phyloP scores from a whole-genome alignment of 2,329 filamentous ascomycete genomes.

The Sclerotinia spermophila region DNA sequence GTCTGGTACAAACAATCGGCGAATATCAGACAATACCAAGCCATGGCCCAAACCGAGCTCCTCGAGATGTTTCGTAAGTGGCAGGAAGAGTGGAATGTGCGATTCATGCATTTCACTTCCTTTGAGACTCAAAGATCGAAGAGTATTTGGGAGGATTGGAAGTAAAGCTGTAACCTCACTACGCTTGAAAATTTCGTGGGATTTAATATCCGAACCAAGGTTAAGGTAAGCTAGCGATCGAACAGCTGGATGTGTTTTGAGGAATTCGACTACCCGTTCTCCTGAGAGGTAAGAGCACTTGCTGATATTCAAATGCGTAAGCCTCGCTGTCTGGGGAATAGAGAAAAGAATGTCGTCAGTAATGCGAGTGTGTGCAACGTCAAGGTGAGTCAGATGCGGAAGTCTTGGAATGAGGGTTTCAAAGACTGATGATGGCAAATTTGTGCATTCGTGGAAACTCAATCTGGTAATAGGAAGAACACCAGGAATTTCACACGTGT shows the following conservation, averaged over 20 bases:
- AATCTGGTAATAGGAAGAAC: conserved; percentile 61
- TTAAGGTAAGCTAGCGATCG: conserved; percentile 67
- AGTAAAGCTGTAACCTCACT: conserved; percentile 64
- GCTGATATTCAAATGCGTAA: conserved; percentile 75
- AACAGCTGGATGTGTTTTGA: conserved; percentile 67
- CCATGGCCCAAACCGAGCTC: conserved; percentile 71
- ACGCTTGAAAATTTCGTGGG: conserved; percentile 66
- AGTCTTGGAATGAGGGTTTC: conserved; percentile 70
- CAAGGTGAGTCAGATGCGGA: conserved; percentile 67
- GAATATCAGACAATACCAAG: conserved; percentile 60
- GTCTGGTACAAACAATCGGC: conserved; percentile 30
- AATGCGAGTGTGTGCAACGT: conserved; percentile 74
- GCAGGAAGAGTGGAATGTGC: conserved; percentile 61
- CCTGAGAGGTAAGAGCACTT: conserved; percentile 70
- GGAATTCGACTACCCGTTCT: conserved; percentile 63
- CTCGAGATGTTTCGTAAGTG: conserved; percentile 68
- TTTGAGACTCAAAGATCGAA: conserved; percentile 72
- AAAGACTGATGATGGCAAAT: conserved; percentile 63
- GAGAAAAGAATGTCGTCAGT: conserved; percentile 66
- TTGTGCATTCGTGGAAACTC: conserved; percentile 75
- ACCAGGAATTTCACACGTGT: conserved; percentile 29
- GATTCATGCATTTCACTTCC: conserved; percentile 65
- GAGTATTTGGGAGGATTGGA: conserved; percentile 59
- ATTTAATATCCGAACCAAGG: conserved; percentile 67
- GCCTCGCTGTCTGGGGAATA: conserved; percentile 65